Percentiles rank a stretch among this genome's conserved stretches.
These are phyloP conservation scores for Herpetospermum pedunculosum DNA, from an alignment of 306 rosid species.

Conservation along the genomic window DNA sequence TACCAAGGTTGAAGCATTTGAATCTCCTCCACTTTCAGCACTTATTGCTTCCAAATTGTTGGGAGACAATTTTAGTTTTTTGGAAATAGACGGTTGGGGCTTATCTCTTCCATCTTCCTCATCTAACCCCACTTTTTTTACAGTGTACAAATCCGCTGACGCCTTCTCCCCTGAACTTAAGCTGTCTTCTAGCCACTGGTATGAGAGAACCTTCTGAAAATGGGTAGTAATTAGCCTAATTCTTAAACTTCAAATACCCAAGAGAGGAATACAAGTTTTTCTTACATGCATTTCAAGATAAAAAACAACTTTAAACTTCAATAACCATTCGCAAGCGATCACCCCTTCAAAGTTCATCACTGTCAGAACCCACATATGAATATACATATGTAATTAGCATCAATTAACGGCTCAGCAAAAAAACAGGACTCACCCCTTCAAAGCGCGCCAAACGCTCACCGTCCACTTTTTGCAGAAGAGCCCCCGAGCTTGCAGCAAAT, in stretches of 20 bases:
- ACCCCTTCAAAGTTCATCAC: not conserved
- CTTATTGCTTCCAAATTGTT: conserved; percentile 15
- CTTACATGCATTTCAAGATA: not conserved
- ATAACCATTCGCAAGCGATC: not conserved
- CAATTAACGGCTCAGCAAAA: not conserved
- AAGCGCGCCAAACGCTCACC: conserved; percentile 48
- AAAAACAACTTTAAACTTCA: not conserved
- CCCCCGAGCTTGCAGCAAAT: conserved; percentile 36
- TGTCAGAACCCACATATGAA: not conserved
- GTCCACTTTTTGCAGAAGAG: conserved; percentile 39
- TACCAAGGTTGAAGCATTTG: conserved; percentile 6
- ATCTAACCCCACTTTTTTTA: conserved; percentile 32
- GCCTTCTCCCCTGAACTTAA: conserved; percentile 62
- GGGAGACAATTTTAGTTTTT: conserved; percentile 37
- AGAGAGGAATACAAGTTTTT: not conserved
- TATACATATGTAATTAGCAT: not conserved
- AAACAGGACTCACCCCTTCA: conserved; percentile 42
- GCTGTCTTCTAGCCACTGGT: conserved; percentile 83
- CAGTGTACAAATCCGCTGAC: conserved; percentile 46
- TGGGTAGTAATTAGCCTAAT: not conserved
- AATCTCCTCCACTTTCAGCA: conserved; percentile 15
- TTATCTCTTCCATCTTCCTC: conserved; percentile 21
- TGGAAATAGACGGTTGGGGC: conserved; percentile 20
- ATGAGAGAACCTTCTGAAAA: conserved; percentile 44
- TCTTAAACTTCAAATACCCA: not conserved